Evolutionary conservation across 2,329 filamentous ascomycete species (phyloP).

Genomic region (Fusarium sp.): DNA sequence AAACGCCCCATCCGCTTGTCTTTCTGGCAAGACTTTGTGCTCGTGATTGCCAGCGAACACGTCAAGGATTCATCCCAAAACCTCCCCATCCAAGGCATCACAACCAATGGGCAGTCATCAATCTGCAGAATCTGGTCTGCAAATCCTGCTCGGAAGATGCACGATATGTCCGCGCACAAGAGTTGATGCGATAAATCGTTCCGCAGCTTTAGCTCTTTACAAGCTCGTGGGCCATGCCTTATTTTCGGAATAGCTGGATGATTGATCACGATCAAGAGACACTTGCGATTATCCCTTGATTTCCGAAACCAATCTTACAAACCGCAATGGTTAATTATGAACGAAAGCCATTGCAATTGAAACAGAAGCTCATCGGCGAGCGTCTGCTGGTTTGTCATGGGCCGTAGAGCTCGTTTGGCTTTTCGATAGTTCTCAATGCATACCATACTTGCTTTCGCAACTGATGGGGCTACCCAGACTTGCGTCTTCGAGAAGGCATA

Average conservation of each 20-base stretch:
- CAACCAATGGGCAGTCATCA: slow-evolving; percentile 36
- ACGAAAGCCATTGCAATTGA: not conserved
- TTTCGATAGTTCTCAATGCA: slow-evolving; percentile 13
- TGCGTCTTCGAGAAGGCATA: slow-evolving; percentile 24
- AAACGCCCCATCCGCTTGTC: slow-evolving; percentile 35
- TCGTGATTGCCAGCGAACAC: slow-evolving; percentile 51
- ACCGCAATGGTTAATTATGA: slow-evolving; percentile 1
- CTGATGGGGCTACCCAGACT: slow-evolving; percentile 21
- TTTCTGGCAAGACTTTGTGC: slow-evolving; percentile 42
- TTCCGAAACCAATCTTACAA: not conserved
- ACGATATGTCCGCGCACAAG: slow-evolving; percentile 40
- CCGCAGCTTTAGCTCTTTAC: slow-evolving; percentile 30
- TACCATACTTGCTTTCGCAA: slow-evolving; percentile 20
- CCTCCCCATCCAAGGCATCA: slow-evolving; percentile 23
- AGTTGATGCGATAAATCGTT: slow-evolving; percentile 41
- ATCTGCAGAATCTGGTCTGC: slow-evolving; percentile 36
- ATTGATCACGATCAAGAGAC: slow-evolving; percentile 23
- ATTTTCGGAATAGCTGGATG: slow-evolving; percentile 10
- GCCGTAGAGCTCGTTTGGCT: not conserved
- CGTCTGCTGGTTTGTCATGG: not conserved
- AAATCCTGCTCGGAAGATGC: slow-evolving; percentile 42
- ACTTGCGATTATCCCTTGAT: slow-evolving; percentile 6
- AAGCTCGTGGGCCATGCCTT: slow-evolving; percentile 19
- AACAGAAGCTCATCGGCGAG: not conserved
- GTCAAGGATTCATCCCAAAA: slow-evolving; percentile 40